These are phyloP conservation scores for Sungouiella thailandica DNA, from an alignment of 805 yeast genomes.

Conservation along the genomic window DNA sequence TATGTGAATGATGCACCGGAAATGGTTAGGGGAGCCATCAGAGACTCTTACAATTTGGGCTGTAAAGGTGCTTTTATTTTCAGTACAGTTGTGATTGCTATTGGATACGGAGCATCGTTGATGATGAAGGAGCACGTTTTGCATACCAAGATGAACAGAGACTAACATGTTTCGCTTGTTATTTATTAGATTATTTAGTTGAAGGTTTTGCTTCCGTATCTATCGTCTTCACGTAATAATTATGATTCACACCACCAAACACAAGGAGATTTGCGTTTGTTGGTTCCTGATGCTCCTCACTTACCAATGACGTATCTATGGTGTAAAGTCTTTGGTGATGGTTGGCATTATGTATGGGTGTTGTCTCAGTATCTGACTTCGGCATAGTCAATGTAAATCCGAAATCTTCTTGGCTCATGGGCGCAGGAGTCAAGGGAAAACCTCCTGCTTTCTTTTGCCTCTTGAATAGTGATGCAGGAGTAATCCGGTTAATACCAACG, in stretches of 20 bases:
- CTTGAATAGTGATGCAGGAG: constrained; percentile 10
- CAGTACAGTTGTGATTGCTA: constrained; percentile 33
- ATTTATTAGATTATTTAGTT: not conserved
- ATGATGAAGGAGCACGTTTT: constrained; percentile 56
- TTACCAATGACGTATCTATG: constrained; percentile 3
- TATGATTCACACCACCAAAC: constrained; percentile 16
- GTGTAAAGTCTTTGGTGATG: constrained; percentile 11
- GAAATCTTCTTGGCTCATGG: constrained; percentile 7
- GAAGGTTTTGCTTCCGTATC: constrained; percentile 1
- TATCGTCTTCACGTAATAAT: constrained; percentile 5
- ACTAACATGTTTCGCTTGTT: constrained; percentile 7
- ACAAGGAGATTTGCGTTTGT: constrained; percentile 6
- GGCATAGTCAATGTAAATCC: constrained; percentile 14
- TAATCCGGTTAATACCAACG: constrained; percentile 7
- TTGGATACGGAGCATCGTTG: constrained; percentile 39
- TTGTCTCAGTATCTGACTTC: constrained; percentile 2
- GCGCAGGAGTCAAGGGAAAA: constrained; percentile 1
- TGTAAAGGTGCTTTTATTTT: constrained; percentile 52
- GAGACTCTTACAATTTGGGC: constrained; percentile 47
- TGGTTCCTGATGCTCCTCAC: not conserved
- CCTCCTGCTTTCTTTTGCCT: constrained; percentile 4
- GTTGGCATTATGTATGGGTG: constrained; percentile 8
- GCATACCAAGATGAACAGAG: constrained; percentile 48
- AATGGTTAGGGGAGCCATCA: constrained; percentile 42
- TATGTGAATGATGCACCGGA: constrained; percentile 52